Evolutionary conservation across 139 green algal species (phyloP).

Genomic region (Chlamydomonas asymmetrica): DNA sequence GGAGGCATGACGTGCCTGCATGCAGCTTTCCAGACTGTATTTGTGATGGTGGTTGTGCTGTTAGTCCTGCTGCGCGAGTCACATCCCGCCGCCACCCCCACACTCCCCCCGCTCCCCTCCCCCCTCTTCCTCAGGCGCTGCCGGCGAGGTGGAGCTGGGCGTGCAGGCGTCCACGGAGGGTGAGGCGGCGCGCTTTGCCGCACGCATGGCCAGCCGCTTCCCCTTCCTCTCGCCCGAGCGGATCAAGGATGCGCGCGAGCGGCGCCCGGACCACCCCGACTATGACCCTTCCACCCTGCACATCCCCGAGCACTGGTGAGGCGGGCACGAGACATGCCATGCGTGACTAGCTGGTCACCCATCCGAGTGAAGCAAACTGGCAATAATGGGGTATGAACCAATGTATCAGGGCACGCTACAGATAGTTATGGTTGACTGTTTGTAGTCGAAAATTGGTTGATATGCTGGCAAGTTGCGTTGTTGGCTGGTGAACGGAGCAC

Average conservation of each 20-base stretch:
- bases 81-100: neutral
- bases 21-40: neutral
- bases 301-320: constrained; percentile 72
- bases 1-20: neutral
- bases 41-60: neutral
- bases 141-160: constrained; percentile 31
- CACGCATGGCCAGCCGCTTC: constrained; percentile 62
- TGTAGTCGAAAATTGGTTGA: no score
- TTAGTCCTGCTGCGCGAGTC: neutral
- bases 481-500: no score
- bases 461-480: no score
- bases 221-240: constrained; percentile 70
- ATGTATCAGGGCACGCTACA: no score
- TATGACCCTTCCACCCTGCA: constrained; percentile 82
- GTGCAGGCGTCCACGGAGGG: constrained; percentile 27
- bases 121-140: constrained; percentile 20
- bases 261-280: constrained; percentile 62
- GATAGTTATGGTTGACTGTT: no score
- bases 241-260: constrained; percentile 62
- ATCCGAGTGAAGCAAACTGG: no score
- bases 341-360: no score
- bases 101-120: neutral
- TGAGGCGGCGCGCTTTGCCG: constrained; percentile 59
- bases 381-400: no score
- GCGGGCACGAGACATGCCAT: no score